Percentiles rank a stretch among this genome's conserved stretches.
phyloP scores from a whole-genome alignment of 371 early-diverging fungal genomes.

The Fennellomyces sp. region DNA sequence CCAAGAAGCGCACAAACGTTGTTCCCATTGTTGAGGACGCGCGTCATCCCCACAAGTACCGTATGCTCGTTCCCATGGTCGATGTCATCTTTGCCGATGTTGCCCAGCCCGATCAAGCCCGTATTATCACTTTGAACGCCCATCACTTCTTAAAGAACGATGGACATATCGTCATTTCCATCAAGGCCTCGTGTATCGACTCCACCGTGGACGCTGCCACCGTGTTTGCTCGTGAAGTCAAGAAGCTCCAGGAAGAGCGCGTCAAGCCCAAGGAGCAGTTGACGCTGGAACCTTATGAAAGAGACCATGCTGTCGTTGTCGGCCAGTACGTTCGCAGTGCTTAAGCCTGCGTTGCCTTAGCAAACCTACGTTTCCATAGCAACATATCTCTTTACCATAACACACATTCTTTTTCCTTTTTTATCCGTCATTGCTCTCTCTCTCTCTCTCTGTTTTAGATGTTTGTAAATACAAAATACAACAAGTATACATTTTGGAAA shows the following conservation, averaged over 20 bases:
- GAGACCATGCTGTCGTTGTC: conserved; percentile 99
- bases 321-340: conserved; percentile 84
- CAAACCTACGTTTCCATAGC: neutral
- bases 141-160: conserved; percentile 99
- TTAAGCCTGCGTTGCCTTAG: conserved; percentile 28
- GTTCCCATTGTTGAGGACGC: conserved; percentile 99
- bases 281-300: conserved; percentile 99
- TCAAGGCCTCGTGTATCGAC: conserved; percentile 99
- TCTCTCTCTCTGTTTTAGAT: neutral
- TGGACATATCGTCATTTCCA: conserved; percentile 98
- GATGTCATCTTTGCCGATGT: conserved; percentile 99
- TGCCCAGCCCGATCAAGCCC: conserved; percentile 99
- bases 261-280: conserved; percentile 99
- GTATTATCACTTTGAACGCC: conserved; percentile 99
- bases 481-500: neutral
- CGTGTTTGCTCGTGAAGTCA: conserved; percentile 99
- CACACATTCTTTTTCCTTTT: conserved; percentile 7
- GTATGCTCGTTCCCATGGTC: conserved; percentile 99
- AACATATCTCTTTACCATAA: neutral
- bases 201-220: conserved; percentile 98
- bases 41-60: conserved; percentile 99
- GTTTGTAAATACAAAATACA: conserved; percentile 3
- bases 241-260: conserved; percentile 97
- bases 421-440: conserved; percentile 4
- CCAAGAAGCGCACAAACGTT: conserved; percentile 99